Evolutionary conservation across 176 grass and related monocot genomes (phyloP), one percentile per base, ranked within the genome.

Genomic region (Themeda triandra): DNA sequence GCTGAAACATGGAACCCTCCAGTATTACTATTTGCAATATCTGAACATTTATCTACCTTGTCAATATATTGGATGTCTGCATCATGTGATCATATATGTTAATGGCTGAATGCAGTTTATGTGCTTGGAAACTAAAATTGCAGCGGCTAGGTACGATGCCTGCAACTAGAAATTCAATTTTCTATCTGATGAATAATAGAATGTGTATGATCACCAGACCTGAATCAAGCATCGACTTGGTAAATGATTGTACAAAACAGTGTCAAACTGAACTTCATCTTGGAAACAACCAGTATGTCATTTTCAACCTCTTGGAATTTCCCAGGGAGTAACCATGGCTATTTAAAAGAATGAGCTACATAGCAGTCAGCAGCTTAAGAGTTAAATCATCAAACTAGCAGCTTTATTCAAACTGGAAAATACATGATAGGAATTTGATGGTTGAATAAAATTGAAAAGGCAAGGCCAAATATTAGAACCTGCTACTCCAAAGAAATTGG

Each of bases 151-250:
- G 42, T 58, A 75, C 80, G 66, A 12, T 21, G 23, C 39, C 17
- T 54, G 27, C 6, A 17, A 79, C n/a, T 15, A 42, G 29, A 71
- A 84, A 7, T 37, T 53, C 79, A 82, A 6, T 6, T 77, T 49
- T 37, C 21, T 33, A 78, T 37, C 32, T 66, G 59, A 65, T 75
- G 40, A 83, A 32, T 49, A 66, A 4, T 49, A 84, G 66, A 80
- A 60, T 46, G n/a, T n/a, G n/a, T n/a, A 6, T 49, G 71, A 42
- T 33, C 32, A 59, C 54, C 84, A 76, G 56, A 97, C 94, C 95
- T 89, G 95, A 88, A 41, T 98, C 88, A 23, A 98, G 90, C 95
- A 97, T 97, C 2, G 85, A 85, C 46, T 94, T 97, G 59, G 94
- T 94, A 73, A 68, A 97, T 67, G 95, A 79, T 97, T 97, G 70